Percentiles rank a stretch among this genome's conserved stretches.
phyloP scores from a whole-genome alignment of 2,329 filamentous ascomycete genomes.

The Alternaria infectoria region DNA sequence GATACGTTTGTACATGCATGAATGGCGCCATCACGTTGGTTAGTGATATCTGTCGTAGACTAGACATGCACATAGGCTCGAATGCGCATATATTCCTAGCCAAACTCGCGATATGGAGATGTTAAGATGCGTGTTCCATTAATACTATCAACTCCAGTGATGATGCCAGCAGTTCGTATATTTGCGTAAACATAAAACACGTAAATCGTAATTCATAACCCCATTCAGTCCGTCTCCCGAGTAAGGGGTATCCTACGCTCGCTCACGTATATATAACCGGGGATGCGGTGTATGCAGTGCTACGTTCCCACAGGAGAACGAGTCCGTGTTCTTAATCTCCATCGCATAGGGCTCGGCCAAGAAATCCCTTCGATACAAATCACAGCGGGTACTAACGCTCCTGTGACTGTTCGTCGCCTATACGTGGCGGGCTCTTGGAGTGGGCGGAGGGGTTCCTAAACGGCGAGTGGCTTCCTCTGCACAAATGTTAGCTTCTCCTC shows the following conservation, averaged over 20 bases:
- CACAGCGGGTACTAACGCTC: conserved; percentile 8
- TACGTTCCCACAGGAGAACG: background rate
- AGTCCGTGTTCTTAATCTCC: background rate
- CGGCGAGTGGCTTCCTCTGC: conserved; percentile 44
- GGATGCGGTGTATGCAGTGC: background rate
- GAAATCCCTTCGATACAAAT: background rate
- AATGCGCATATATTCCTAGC: background rate
- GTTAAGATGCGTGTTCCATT: background rate
- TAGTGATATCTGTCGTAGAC: background rate
- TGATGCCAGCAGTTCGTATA: background rate
- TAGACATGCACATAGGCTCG: background rate
- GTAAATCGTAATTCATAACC: conserved; percentile 7
- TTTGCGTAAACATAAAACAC: background rate
- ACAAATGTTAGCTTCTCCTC: background rate
- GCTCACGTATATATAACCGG: background rate
- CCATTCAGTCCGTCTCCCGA: background rate
- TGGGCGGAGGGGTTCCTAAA: conserved; percentile 38
- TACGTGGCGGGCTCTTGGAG: conserved; percentile 47
- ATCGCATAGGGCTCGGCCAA: background rate
- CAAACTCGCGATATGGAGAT: background rate
- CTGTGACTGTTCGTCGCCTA: conserved; percentile 42
- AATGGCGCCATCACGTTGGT: background rate
- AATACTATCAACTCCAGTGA: background rate
- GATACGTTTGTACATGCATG: background rate
- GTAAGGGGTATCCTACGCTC: background rate